Evolutionary conservation across 2,329 filamentous ascomycete species (phyloP).

Genomic region (Pestalotiopsis sp.): DNA sequence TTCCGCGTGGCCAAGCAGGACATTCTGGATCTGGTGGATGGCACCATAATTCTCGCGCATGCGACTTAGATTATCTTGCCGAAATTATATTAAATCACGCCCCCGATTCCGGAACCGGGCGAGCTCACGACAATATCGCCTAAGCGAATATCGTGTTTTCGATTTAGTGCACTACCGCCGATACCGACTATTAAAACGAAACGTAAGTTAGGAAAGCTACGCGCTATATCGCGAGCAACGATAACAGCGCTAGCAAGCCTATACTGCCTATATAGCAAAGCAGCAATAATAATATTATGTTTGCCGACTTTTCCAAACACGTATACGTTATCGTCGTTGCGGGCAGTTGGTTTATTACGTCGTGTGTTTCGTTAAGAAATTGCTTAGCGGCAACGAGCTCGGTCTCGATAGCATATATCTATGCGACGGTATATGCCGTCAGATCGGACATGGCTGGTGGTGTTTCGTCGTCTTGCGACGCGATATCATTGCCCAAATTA

Average conservation of each 20-base stretch:
- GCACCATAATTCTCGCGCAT: not conserved
- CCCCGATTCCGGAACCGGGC: conserved; percentile 17
- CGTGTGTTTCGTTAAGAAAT: not conserved
- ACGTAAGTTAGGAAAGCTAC: conserved; percentile 28
- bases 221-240: conserved; percentile 24
- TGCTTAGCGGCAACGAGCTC: not conserved
- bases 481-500: too few species aligned
- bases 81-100: conserved; percentile 33
- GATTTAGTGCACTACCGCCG: conserved; percentile 26
- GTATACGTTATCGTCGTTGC: not conserved
- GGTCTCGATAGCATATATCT: not conserved
- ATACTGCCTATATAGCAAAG: not conserved
- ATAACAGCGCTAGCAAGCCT: conserved; percentile 18
- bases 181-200: conserved; percentile 34
- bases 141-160: conserved; percentile 28
- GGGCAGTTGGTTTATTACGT: not conserved
- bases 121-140: conserved; percentile 33
- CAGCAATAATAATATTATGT: not conserved
- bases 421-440: not conserved
- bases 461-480: too few species aligned
- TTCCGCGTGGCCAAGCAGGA: not conserved
- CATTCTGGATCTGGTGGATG: not conserved
- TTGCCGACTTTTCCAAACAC: not conserved
- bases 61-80: conserved; percentile 23
- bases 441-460: too few species aligned